Conservation (phyloP, 1,284 basidiomycete species). For the Agroathelia rolfsii region DNA sequence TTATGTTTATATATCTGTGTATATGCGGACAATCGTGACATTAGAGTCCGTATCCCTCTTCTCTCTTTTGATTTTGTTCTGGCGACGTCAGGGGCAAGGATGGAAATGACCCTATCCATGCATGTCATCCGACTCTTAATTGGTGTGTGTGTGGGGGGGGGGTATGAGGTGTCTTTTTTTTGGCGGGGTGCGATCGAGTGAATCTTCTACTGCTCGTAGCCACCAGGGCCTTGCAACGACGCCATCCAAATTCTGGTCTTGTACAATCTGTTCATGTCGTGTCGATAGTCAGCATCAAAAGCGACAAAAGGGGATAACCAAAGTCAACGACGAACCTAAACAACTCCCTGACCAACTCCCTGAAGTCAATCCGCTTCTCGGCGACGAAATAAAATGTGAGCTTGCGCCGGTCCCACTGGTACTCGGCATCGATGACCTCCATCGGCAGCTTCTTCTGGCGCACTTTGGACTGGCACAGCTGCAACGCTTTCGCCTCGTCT, state of each 20-base stretch:
- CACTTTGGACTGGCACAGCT: conserved; percentile 87
- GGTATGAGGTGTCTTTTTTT: too few relatives aligned
- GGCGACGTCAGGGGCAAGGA: too few relatives aligned
- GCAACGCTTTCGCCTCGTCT: conserved; percentile 89
- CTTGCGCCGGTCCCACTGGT: conserved; percentile 97
- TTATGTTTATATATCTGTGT: too few relatives aligned
- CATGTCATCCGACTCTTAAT: too few relatives aligned
- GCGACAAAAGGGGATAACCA: too few relatives aligned
- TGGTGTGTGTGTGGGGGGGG: too few relatives aligned
- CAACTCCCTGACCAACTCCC: conserved; percentile 87
- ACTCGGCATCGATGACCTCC: conserved; percentile 97
- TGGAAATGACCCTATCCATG: too few relatives aligned
- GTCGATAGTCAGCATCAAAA: not conserved
- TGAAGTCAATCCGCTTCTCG: conserved; percentile 93
- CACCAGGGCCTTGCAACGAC: conserved; percentile 36
- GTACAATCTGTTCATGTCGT: conserved; percentile 38
- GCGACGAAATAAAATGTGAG: conserved; percentile 97
- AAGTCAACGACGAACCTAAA: conserved; percentile 62
- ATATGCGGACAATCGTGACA: too few relatives aligned
- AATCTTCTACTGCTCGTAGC: conserved; percentile 31
- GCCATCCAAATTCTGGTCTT: conserved; percentile 76
- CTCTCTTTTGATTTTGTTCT: too few relatives aligned
- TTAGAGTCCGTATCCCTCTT: too few relatives aligned
- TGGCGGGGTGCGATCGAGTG: too few relatives aligned
- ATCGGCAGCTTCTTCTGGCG: conserved; percentile 89